Base-by-base conservation (phyloP, 164 flowering plant genomes). In the Sedum album region DNA sequence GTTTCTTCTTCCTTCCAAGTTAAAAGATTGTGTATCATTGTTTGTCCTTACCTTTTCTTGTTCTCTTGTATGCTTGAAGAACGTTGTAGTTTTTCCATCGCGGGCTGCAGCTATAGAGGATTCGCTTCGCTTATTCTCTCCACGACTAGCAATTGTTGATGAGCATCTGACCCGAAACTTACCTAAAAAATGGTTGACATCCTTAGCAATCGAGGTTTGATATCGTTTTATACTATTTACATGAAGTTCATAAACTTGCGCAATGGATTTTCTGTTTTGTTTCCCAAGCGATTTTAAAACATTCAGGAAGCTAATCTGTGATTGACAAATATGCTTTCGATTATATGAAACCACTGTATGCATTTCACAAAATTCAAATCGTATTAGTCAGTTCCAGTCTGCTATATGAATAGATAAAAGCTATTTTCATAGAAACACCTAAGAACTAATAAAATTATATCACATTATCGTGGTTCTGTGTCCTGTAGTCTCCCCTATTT, bases 91-190 rank as follows among this genome's bases (percentile, higher is more conserved):
- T 42, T 95, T 90, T 78, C 99, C 99, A 64, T 88, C 99, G 73
- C 90, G 99, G 75, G 76, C 86, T 79, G 93, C 78, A 69, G 97
- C 94, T 35, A 90, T 95, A 70, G 99, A 91, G 77, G 84, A 84
- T 84, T 83, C 85, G 73, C 84, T 94, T 69, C 86, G 88, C 25
- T 77, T 94, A 72, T 91, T 94, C 79, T 87, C 96, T 31, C 99
- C 99, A 51, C 88, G 81, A n/a, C 97, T 94, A 62, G 96, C 96
- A 63, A 79, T 94, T 77, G 94, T 94, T 75, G 99, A 91, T 74
- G 96, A 94, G 77, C 88, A 86, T 79, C 78, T 94, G 70, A 88
- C 96, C n/a, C 81, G 85, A 36, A 76, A 90, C 73, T 79, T 94
- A 26, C 99, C 99, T 9, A 86, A 76, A 80, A 65, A 84, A 64